phyloP scores from a whole-genome alignment of 257 asterid genomes.

The Lavandula angustifolia region DNA sequence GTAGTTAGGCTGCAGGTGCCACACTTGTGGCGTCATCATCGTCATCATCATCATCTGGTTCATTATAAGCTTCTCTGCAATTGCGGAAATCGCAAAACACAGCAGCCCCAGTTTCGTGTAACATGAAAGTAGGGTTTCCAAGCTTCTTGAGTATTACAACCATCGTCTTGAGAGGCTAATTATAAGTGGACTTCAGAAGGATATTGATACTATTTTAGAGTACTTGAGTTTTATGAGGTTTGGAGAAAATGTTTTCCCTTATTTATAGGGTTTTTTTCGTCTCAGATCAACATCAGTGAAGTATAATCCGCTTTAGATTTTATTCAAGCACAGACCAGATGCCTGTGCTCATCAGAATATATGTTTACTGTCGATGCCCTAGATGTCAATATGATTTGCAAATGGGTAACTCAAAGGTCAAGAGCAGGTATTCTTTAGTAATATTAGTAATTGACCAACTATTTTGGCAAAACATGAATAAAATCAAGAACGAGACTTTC shows the following conservation, averaged over 20 bases:
- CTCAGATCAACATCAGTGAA: background rate
- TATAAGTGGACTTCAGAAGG: background rate
- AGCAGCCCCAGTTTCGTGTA: slow-evolving; percentile 13
- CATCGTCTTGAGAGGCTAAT: slow-evolving; percentile 21
- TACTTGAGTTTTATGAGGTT: slow-evolving; percentile 17
- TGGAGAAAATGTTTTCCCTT: background rate
- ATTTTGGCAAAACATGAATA: too few relatives aligned
- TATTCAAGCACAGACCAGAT: background rate
- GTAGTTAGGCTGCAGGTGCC: slow-evolving; percentile 34
- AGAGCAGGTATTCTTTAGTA: too few relatives aligned
- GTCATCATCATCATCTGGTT: slow-evolving; percentile 26
- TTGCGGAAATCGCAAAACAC: background rate
- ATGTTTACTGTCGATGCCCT: too few relatives aligned
- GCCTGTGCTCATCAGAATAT: too few relatives aligned
- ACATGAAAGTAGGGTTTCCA: slow-evolving; percentile 14
- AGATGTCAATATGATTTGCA: too few relatives aligned
- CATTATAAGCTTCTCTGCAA: background rate
- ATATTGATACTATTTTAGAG: background rate
- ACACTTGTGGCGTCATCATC: slow-evolving; percentile 22
- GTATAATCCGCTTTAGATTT: slow-evolving; percentile 7
- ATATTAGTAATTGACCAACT: too few relatives aligned
- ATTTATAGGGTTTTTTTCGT: slow-evolving; percentile 27
- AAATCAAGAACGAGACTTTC: too few relatives aligned
- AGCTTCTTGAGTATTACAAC: background rate
- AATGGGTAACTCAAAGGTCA: too few relatives aligned